Base-by-base conservation (phyloP, 441 rosid species). In the Populus hybrid region DNA sequence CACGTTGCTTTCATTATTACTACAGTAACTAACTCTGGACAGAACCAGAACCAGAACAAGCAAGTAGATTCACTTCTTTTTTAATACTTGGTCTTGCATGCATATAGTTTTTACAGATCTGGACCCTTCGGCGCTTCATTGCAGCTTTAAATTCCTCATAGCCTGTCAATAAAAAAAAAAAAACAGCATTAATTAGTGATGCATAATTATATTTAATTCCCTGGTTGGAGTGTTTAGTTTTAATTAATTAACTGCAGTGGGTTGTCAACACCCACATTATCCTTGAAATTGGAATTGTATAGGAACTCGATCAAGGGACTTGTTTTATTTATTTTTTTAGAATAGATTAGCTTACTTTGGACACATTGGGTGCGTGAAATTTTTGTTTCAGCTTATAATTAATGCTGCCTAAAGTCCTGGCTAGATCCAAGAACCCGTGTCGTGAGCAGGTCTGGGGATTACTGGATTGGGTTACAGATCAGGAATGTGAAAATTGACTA, bases 61-160 rank as follows among this genome's bases (percentile, higher is more conserved):
- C 10, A 21, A 21, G 23, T 10, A 6, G 64, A 71, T 63, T 73
- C 54, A 54, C 32, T 10, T 75, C 12, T 76, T 32, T 76, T 57
- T 74, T 38, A 34, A 20, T 70, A 50, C 46, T 40, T 57, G 74
- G 76, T 77, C 66, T 21, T 21, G 28, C 66, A 63, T 21, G 66
- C 66, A 63, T 63, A 10, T 23, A 9, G 14, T 63, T 1, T 61
- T 4, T 10, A 23, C 66, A 63, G 66, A 23, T 23, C 66, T 63
- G 28, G 66, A 21, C 66, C 0, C 66, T 10, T 63, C 76, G 70
- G 78, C 74, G 84, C 75, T 81, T 86, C 80, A 70, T 67, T 85
- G 77, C 83, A 84, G 86, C 89, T 81, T 88, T 67, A 89, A 80
- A 85, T 93, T 95, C 90, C 85, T 90, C 89, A 86, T 73, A 40